Conservation (phyloP, 495 filamentous ascomycete genomes). For the Jackrogersella minutella region DNA sequence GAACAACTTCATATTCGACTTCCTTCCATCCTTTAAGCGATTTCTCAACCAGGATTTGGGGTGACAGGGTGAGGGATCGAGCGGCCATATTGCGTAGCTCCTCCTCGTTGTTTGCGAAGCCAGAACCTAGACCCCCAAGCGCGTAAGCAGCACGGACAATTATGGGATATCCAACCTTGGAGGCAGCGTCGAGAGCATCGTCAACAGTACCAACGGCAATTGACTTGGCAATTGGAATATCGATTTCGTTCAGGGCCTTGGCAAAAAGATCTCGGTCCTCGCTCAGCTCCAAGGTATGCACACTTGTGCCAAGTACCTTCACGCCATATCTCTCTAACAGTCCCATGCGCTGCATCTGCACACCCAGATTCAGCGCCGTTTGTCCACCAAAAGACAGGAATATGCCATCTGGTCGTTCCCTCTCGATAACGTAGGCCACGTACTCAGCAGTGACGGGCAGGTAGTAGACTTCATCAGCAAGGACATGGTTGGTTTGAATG, state of each 20-base stretch:
- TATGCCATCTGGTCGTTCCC: constrained; percentile 94
- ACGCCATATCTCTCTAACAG: constrained; percentile 95
- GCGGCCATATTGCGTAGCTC: constrained; percentile 93
- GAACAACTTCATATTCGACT: constrained; percentile 97
- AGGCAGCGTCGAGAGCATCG: constrained; percentile 85
- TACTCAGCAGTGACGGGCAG: constrained; percentile 96
- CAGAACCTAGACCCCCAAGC: constrained; percentile 92
- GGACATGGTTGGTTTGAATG: constrained; percentile 94
- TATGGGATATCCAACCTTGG: constrained; percentile 90
- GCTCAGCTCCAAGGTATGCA: constrained; percentile 91
- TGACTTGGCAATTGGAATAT: constrained; percentile 96
- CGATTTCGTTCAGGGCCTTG: constrained; percentile 85
- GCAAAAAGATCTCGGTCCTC: constrained; percentile 97
- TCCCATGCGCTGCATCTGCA: constrained; percentile 96
- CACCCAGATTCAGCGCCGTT: constrained; percentile 94
- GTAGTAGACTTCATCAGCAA: constrained; percentile 99
- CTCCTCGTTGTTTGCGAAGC: constrained; percentile 93
- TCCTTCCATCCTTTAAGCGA: constrained; percentile 99
- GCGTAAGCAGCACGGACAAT: constrained; percentile 97
- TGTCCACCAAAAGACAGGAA: constrained; percentile 98
- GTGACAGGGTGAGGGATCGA: constrained; percentile 90
- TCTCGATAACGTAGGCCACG: constrained; percentile 94
- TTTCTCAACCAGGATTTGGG: constrained; percentile 97
- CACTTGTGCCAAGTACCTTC: constrained; percentile 91
- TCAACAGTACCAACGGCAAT: constrained; percentile 91